A percentile compares a stretch with the other conserved stretches of the same genome.
Conservation (phyloP, 805 yeast genomes). For the Candida suzukii region DNA sequence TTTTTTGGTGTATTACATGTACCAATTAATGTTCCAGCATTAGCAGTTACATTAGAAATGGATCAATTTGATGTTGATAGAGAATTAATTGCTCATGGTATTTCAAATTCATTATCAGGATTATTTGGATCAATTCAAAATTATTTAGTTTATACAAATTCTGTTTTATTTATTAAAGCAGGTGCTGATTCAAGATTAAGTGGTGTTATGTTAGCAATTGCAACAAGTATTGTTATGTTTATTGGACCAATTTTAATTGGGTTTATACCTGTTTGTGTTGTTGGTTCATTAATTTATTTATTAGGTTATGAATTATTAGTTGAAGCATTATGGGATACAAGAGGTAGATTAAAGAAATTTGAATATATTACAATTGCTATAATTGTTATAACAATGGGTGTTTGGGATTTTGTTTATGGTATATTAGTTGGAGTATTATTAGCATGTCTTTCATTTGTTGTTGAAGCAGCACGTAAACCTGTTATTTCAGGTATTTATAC, state of each 20-base stretch:
- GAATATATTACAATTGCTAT: slow-evolving; percentile 81
- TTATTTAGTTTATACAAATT: slow-evolving; percentile 90
- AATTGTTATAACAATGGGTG: slow-evolving; percentile 93
- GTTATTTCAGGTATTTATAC: slow-evolving; percentile 77
- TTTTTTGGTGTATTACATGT: slow-evolving; percentile 95
- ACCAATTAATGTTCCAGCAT: slow-evolving; percentile 95
- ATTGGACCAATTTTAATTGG: slow-evolving; percentile 93
- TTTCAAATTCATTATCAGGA: slow-evolving; percentile 83
- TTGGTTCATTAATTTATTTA: slow-evolving; percentile 84
- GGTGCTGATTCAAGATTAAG: slow-evolving; percentile 90
- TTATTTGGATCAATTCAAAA: slow-evolving; percentile 84
- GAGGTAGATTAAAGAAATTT: slow-evolving; percentile 62
- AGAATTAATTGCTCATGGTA: slow-evolving; percentile 92
- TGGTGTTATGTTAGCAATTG: slow-evolving; percentile 81
- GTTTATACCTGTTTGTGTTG: slow-evolving; percentile 91
- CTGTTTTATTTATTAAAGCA: slow-evolving; percentile 84
- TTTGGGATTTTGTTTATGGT: slow-evolving; percentile 91
- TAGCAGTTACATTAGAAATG: slow-evolving; percentile 84
- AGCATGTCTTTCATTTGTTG: slow-evolving; percentile 93
- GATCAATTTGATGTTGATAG: slow-evolving; percentile 86
- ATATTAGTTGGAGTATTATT: slow-evolving; percentile 83
- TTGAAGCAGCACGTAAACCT: slow-evolving; percentile 80
- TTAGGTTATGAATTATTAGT: slow-evolving; percentile 85
- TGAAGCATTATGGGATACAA: slow-evolving; percentile 82
- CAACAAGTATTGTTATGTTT: slow-evolving; percentile 75